Evolutionary conservation across 2,329 filamentous ascomycete species (phyloP), one percentile per base, ranked within the genome.

Genomic region (Periglandula ipomoeae): DNA sequence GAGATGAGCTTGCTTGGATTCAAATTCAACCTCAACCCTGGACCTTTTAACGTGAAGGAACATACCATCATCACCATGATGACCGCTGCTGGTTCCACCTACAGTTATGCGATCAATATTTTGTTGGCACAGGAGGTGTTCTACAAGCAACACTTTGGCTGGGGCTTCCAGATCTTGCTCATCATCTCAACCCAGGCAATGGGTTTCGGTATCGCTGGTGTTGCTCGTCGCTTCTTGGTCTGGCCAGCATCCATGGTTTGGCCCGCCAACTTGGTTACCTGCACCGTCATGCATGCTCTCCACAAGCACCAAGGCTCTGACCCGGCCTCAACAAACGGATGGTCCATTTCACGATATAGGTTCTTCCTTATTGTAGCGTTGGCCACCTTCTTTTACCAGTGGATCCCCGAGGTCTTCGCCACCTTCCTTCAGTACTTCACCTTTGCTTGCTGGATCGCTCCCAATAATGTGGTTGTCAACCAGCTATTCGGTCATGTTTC

Each of bases 171-270:
- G 60, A 61, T 82, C 3, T 63, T 82, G 9, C 68, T 81, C 49
- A 73, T 72, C 42, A 71, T 82, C 52, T 78, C 76, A 4, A 81
- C 76, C 1, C 75, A 82, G 50, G 70, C 78, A 56, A 72, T 79
- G 27, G 76, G 76, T 19, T 79, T 77, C 48, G 76, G 76, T 1
- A 62, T 79, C 34, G 75, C 76, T 8, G 76, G 76, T 15, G 44
- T 76, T 1, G 64, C 62, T 8, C 67, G 74, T 3, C 64, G 70
- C 0, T 78, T 77, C 55, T 62, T 79, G 3, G 73, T 78, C 4
- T 75, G 74, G 44, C 75, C 75, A 0, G 64, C 73, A 1, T 71
- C 70, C 56, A 73, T 70, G 45, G 65, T 81, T 2, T 80, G 77
- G 77, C 78, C 78, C 0, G 63, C 70, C 1, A 70, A 70, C 0